These are phyloP conservation scores for Seminavis robusta DNA, from an alignment of 108 stramenopile species.

Conservation along the genomic window DNA sequence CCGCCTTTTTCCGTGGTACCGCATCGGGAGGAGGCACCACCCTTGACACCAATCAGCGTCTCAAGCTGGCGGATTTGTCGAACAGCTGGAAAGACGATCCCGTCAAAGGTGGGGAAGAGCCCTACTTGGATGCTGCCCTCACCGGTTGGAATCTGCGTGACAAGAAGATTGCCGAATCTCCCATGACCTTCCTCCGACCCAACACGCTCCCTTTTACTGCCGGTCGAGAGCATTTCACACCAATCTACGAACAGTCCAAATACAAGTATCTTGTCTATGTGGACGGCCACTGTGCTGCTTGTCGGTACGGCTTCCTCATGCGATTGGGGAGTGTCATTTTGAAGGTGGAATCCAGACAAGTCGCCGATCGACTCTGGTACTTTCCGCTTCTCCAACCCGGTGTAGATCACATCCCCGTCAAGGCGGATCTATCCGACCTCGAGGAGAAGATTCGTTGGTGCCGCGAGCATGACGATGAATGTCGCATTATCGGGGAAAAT, in stretches of 20 bases:
- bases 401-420: slow-evolving; percentile 96
- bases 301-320: slow-evolving; percentile 99
- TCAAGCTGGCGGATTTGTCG: slow-evolving; percentile 79
- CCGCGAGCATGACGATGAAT: slow-evolving; percentile 93
- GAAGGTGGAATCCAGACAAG: slow-evolving; percentile 87
- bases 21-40: slow-evolving; percentile 98
- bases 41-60: slow-evolving; percentile 94
- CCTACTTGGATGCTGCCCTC: slow-evolving; percentile 94
- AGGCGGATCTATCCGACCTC: slow-evolving; percentile 93
- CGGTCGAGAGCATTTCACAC: slow-evolving; percentile 91
- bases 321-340: slow-evolving; percentile 97
- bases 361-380: slow-evolving; percentile 99
- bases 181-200: slow-evolving; percentile 89
- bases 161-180: slow-evolving; percentile 85
- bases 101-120: slow-evolving; percentile 81
- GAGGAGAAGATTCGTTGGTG: slow-evolving; percentile 98
- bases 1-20: slow-evolving; percentile 98
- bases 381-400: slow-evolving; percentile 95
- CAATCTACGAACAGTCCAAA: slow-evolving; percentile 97
- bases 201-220: slow-evolving; percentile 86
- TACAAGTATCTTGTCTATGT: slow-evolving; percentile 98
- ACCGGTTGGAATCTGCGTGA: slow-evolving; percentile 97
- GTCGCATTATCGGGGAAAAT: slow-evolving; percentile 82
- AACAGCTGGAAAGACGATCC: slow-evolving; percentile 85
- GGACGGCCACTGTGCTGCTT: slow-evolving; percentile 99